phyloP scores from a whole-genome alignment of 1,284 basidiomycete genomes.

The Melampsora americana region DNA sequence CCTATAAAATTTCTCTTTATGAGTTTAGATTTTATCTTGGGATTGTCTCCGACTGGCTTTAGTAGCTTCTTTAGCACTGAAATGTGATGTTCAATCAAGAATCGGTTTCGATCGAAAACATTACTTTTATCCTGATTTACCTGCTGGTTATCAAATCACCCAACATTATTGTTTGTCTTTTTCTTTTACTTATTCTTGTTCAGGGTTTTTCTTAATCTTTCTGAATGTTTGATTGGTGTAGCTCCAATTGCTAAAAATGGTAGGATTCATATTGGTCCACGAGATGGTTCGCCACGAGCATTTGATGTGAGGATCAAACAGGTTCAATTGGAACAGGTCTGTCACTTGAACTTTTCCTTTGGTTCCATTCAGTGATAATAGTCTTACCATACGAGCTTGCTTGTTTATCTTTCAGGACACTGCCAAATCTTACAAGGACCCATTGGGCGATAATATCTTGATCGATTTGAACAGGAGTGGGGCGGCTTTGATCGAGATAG shows the following conservation, averaged over 20 bases:
- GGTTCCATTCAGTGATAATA: neutral
- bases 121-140: slow-evolving; percentile 95
- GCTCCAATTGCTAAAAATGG: slow-evolving; percentile 79
- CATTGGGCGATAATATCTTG: slow-evolving; percentile 60
- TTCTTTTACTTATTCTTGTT: neutral
- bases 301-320: slow-evolving; percentile 75
- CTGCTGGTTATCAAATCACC: slow-evolving; percentile 93
- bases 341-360: slow-evolving; percentile 5
- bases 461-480: slow-evolving; percentile 92
- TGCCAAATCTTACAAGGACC: slow-evolving; percentile 76
- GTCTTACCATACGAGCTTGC: neutral
- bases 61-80: slow-evolving; percentile 75
- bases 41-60: slow-evolving; percentile 67
- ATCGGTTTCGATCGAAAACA: slow-evolving; percentile 94
- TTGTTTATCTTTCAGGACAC: slow-evolving; percentile 67
- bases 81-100: slow-evolving; percentile 66
- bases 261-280: slow-evolving; percentile 59
- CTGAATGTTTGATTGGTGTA: slow-evolving; percentile 49
- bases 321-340: slow-evolving; percentile 90
- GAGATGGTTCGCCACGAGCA: slow-evolving; percentile 51
- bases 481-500: slow-evolving; percentile 87
- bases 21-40: neutral
- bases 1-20: neutral
- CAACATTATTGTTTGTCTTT: slow-evolving; percentile 74
- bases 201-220: slow-evolving; percentile 6